phyloP scores from a whole-genome alignment of 2,329 filamentous ascomycete species.

The Hypoxylon sp. region DNA sequence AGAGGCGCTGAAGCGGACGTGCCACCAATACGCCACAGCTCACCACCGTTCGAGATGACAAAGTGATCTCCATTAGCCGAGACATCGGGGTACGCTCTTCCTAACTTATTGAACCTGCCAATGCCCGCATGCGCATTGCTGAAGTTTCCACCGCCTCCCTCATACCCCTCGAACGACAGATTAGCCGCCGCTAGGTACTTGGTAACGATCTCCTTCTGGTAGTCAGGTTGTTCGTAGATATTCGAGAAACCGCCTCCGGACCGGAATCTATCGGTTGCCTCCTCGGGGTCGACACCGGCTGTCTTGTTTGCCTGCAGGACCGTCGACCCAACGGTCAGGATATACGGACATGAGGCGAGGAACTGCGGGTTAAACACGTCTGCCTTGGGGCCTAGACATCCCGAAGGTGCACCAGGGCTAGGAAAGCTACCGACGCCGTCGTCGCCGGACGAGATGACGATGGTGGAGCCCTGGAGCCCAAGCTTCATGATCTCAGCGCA shows the following conservation, averaged over 20 bases:
- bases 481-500: slow-evolving; percentile 69
- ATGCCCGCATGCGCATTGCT: slow-evolving; percentile 54
- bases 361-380: slow-evolving; percentile 66
- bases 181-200: slow-evolving; percentile 49
- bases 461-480: slow-evolving; percentile 63
- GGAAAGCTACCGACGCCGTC: slow-evolving; percentile 60
- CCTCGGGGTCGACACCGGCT: slow-evolving; percentile 40
- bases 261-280: slow-evolving; percentile 43
- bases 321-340: slow-evolving; percentile 62
- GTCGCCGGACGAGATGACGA: slow-evolving; percentile 66
- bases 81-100: slow-evolving; percentile 66
- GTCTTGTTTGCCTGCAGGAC: slow-evolving; percentile 44
- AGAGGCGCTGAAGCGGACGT: slow-evolving; percentile 67
- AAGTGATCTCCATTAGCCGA: slow-evolving; percentile 60
- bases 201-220: slow-evolving; percentile 50
- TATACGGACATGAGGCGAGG: slow-evolving; percentile 65
- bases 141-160: slow-evolving; percentile 56
- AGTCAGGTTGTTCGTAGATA: slow-evolving; percentile 52
- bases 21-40: slow-evolving; percentile 61
- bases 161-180: slow-evolving; percentile 53
- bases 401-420: slow-evolving; percentile 49
- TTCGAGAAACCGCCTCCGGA: slow-evolving; percentile 57
- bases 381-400: slow-evolving; percentile 57
- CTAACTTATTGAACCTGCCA: slow-evolving; percentile 59
- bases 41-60: slow-evolving; percentile 55